Evolutionary conservation across 83 land plant species (phyloP).

Genomic region (Thuja plicata): DNA sequence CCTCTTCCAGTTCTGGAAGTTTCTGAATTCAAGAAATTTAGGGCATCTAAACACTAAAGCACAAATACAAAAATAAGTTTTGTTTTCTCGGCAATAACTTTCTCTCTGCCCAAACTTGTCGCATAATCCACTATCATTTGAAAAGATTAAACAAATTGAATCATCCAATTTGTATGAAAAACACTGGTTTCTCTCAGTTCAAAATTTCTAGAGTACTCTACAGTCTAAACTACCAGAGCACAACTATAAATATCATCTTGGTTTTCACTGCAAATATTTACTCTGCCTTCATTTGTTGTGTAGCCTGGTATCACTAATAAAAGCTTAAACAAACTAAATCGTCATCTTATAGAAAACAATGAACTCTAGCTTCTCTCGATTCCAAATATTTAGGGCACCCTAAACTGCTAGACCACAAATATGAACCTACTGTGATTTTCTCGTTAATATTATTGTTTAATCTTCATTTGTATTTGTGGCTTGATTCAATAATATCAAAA

Average conservation of each 20-base stretch:
- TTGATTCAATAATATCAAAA: too few species aligned
- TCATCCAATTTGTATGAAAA: background rate
- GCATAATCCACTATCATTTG: background rate
- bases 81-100: background rate
- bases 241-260: background rate
- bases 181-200: background rate
- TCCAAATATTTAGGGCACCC: background rate
- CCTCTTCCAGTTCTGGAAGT: background rate
- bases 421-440: background rate
- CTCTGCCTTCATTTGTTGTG: background rate
- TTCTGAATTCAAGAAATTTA: background rate
- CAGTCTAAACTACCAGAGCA: background rate
- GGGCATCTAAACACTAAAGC: background rate
- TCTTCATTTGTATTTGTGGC: too few species aligned
- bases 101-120: background rate
- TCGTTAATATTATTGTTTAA: too few species aligned
- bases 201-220: too few species aligned
- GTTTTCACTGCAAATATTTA: background rate
- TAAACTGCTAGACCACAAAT: background rate
- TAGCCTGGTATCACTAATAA: background rate
- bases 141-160: background rate
- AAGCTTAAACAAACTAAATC: background rate
- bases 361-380: background rate
- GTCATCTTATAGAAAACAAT: background rate
- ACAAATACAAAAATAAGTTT: background rate